A percentile compares a stretch with the other conserved stretches of the same genome.
phyloP scores from a whole-genome alignment of 2,329 filamentous ascomycete species.

The Paraconiothyrium brasiliense region DNA sequence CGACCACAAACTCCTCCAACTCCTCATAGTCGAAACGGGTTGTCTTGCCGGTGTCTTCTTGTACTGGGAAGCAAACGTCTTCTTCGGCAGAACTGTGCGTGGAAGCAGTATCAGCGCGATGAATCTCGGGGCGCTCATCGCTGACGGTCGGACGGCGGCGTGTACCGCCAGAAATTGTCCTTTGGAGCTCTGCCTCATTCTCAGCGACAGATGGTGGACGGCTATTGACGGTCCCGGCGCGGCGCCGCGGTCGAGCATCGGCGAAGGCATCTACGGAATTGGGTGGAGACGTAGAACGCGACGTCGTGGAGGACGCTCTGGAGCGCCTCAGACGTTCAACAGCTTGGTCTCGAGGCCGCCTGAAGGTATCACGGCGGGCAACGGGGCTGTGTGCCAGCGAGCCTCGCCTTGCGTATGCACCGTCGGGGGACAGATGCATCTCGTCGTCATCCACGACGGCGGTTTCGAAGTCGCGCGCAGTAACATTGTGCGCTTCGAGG shows the following conservation, averaged over 20 bases:
- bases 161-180: constrained; percentile 76
- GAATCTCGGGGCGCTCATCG: constrained; percentile 65
- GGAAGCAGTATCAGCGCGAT: constrained; percentile 69
- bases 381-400: constrained; percentile 53
- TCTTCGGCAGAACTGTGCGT: constrained; percentile 80
- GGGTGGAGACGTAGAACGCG: constrained; percentile 82
- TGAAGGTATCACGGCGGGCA: constrained; percentile 55
- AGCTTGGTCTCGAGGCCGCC: constrained; percentile 49
- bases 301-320: constrained; percentile 61
- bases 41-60: constrained; percentile 75
- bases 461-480: constrained; percentile 83
- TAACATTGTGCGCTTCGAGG: constrained; percentile 54
- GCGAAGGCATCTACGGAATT: constrained; percentile 99
- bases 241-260: constrained; percentile 74
- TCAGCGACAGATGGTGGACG: constrained; percentile 55
- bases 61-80: constrained; percentile 88
- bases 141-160: constrained; percentile 68
- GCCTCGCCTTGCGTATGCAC: constrained; percentile 60
- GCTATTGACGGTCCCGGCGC: constrained; percentile 73
- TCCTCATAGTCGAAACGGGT: constrained; percentile 91
- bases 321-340: constrained; percentile 51
- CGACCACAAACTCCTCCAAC: constrained; percentile 86
- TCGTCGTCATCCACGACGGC: constrained; percentile 80
- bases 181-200: constrained; percentile 68
- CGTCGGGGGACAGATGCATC: constrained; percentile 49